Evolutionary conservation across 2,329 filamentous ascomycete species (phyloP), one percentile per base, ranked within the genome.

Genomic region (Aspergillus pseudotamarii): DNA sequence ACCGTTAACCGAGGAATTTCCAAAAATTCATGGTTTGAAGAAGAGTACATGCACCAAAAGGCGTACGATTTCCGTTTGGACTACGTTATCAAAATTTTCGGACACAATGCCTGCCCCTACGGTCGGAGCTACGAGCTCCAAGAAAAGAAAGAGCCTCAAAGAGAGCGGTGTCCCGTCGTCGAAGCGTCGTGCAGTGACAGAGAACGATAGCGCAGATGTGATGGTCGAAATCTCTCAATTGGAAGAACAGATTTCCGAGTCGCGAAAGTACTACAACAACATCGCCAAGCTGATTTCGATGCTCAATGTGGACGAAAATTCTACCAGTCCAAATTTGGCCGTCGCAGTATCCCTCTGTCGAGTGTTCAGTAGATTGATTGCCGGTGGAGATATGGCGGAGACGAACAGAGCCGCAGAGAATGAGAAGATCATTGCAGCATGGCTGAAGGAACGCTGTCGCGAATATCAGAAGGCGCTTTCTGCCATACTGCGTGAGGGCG

Each of bases 201-300:
- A 82, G 66, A 82, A 83, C 58, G 75, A 78, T 48, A 73, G 77
- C 62, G 80, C 85, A 65, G 85, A 88, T 73, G 76, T 82, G 53
- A 86, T 90, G 74, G 84, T 86, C 61, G 85, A 88, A 66, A 91
- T 97, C 63, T 80, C 94, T 48, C 80, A 87, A 59, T 85, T 97
- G 60, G 94, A 97, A 80, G 84, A 87, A 66, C 89, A 91, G 62
- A 93, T 98, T 60, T 80, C 93, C 65, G 89, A 95, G 77, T 96
- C 93, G 57, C 91, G 89, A 73, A 92, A 93, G 77, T 87, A 97
- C 79, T 96, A 96, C 84, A 96, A 97, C 82, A 93, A 96, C 74
- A 94, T 98, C 72, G 85, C 88, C 9, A 86, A 85, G 12, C 80
- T 98, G 43, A 82, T 96, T 53, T 84, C 84, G 48, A 85, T 88